Evolutionary conservation across 2,329 filamentous ascomycete species (phyloP).

Genomic region (Cadophora sp.): DNA sequence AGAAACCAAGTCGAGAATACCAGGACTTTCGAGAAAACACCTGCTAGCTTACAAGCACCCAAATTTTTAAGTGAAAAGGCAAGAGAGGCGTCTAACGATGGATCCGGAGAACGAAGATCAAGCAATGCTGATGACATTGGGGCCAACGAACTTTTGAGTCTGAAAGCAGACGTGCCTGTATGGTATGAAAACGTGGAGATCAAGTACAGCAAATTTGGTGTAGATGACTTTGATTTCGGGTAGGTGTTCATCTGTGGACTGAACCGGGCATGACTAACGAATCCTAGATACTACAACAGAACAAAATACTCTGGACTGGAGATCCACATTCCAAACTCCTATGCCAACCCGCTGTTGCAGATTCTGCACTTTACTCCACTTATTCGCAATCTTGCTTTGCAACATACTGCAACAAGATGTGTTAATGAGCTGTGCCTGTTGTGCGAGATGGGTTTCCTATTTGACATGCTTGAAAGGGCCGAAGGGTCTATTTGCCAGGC

Average conservation of each 20-base stretch:
- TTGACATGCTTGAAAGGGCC: slow-evolving; percentile 98
- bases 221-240: slow-evolving; percentile 99
- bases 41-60: slow-evolving; percentile 72
- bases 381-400: slow-evolving; percentile 84
- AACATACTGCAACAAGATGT: slow-evolving; percentile 87
- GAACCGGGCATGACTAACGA: slow-evolving; percentile 25
- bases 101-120: slow-evolving; percentile 49
- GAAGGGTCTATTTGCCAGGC: slow-evolving; percentile 94
- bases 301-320: slow-evolving; percentile 91
- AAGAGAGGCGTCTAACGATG: slow-evolving; percentile 65
- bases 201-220: slow-evolving; percentile 98
- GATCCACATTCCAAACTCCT: slow-evolving; percentile 96
- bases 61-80: slow-evolving; percentile 96
- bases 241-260: slow-evolving; percentile 50
- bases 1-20: slow-evolving; percentile 87
- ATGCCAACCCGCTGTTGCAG: slow-evolving; percentile 91
- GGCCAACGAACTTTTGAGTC: slow-evolving; percentile 74
- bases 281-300: slow-evolving; percentile 85
- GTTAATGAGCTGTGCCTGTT: slow-evolving; percentile 83
- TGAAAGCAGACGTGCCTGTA: slow-evolving; percentile 81
- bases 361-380: slow-evolving; percentile 90
- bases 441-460: slow-evolving; percentile 93
- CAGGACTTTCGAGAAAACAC: slow-evolving; percentile 65
- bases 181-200: slow-evolving; percentile 97
- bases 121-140: slow-evolving; percentile 69